phyloP scores from a whole-genome alignment of 371 early-diverging fungal species.

The Choanephora cucurbitarum region DNA sequence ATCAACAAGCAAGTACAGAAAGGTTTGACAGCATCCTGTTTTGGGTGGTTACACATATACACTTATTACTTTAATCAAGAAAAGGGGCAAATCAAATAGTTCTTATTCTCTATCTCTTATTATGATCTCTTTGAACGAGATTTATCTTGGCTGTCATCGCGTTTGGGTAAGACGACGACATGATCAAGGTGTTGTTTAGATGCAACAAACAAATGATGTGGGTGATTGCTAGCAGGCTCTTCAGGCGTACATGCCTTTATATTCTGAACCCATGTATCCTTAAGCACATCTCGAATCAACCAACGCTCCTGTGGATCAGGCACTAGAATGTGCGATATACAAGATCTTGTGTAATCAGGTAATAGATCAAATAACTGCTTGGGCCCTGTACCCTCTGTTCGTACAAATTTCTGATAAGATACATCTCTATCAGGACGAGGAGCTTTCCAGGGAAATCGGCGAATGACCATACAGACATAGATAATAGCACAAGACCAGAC shows the following conservation, averaged over 20 bases:
- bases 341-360: slow-evolving; percentile 44
- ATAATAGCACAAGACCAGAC: slow-evolving; percentile 77
- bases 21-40: too few relatives aligned
- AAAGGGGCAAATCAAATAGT: too few relatives aligned
- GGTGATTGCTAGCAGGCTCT: slow-evolving; percentile 31
- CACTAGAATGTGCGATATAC: slow-evolving; percentile 48
- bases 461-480: slow-evolving; percentile 67
- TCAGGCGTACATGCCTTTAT: slow-evolving; percentile 51
- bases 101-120: neutral
- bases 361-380: slow-evolving; percentile 46
- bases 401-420: slow-evolving; percentile 47
- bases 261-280: slow-evolving; percentile 55
- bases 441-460: slow-evolving; percentile 69
- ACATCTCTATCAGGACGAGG: slow-evolving; percentile 47
- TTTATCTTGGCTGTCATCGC: neutral
- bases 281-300: slow-evolving; percentile 45
- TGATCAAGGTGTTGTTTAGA: slow-evolving; percentile 30
- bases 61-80: too few relatives aligned
- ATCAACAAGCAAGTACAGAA: too few relatives aligned
- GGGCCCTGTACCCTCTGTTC: slow-evolving; percentile 35
- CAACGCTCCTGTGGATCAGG: slow-evolving; percentile 53
- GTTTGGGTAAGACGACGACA: slow-evolving; percentile 22
- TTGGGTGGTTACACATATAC: too few relatives aligned
- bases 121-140: too few relatives aligned
- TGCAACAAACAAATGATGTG: slow-evolving; percentile 41